Percentiles rank a stretch among this genome's conserved stretches.
phyloP scores from a whole-genome alignment of 148 eudicot genomes.

The Salicornia ramosissima region DNA sequence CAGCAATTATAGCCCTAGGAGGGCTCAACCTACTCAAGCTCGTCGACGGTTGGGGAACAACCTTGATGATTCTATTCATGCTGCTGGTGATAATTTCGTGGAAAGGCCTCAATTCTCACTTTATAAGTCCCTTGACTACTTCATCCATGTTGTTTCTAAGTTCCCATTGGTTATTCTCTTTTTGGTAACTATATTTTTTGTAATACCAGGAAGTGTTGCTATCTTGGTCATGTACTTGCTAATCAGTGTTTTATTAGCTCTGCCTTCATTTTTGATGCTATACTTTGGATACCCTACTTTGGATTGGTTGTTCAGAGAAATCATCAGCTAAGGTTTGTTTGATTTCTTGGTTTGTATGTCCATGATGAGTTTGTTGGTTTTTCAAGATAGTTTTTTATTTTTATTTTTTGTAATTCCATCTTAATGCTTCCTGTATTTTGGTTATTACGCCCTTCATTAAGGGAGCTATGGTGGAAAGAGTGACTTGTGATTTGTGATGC shows the following conservation, averaged over 20 bases:
- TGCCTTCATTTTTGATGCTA: conserved; percentile 45
- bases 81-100: conserved; percentile 14
- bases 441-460: conserved; percentile 6
- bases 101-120: conserved; percentile 39
- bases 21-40: conserved; percentile 21
- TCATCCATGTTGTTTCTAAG: conserved; percentile 39
- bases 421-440: conserved; percentile 3
- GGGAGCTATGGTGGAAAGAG: neutral
- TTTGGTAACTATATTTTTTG: conserved; percentile 33
- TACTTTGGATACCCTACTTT: conserved; percentile 45
- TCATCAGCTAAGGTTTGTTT: conserved; percentile 30
- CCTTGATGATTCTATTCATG: conserved; percentile 12
- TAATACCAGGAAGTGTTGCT: conserved; percentile 40
- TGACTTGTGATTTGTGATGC: conserved; percentile 2
- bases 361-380: neutral
- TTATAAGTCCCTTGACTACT: conserved; percentile 40
- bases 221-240: conserved; percentile 39
- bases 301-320: conserved; percentile 53
- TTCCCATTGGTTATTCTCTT: conserved; percentile 41
- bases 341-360: conserved; percentile 1
- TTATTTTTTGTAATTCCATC: neutral
- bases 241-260: conserved; percentile 39
- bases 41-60: conserved; percentile 21
- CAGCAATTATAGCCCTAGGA: conserved; percentile 21
- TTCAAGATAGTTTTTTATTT: conserved; percentile 8